Evolutionary conservation across 257 asterid genomes (phyloP), one percentile per base, ranked within the genome.

Genomic region (Leptodermis oblonga): DNA sequence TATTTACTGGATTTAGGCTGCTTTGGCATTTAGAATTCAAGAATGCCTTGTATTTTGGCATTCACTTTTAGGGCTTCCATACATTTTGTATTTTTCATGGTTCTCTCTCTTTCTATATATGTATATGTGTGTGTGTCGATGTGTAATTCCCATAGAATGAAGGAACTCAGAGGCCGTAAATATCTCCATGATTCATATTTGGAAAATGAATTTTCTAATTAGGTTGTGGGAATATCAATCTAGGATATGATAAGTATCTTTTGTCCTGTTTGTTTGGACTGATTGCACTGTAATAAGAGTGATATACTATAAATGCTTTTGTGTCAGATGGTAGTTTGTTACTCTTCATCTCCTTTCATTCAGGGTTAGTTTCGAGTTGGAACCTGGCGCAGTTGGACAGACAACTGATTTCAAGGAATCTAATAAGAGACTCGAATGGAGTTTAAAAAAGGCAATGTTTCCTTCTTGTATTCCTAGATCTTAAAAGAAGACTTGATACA

Each of bases 341-440:
- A 61, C 45, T 23, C 18, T 33, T 67, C 4, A 52, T 17, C 26
- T 5, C 28, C 62, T 46, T 55, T 23, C 62, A 77, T 80, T 66
- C 90, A 91, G 97, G 77, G 97, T 85, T 49, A 91, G 86, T 80
- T 94, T 94, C 72, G 99, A 89, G 76, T 61, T 94, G 95, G 99
- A 94, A 76, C 87, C 89, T 65, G 95, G 97, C 74, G 82, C 87
- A 74, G 90, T 70, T 84, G 97, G 99, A 54, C 99, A 91, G 73
- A 79, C 78, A 30, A 94, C 99, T 68, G 98, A 91, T 83, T 94
- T 94, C 79, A 94, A 89, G 76, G 99, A 94, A 82, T 86, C 96
- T 13, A 88, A 84, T 68, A 84, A 42, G 87, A 94, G 75, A 75
- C 92, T 94, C 14, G 97, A 94, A 78, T 94, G 99, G 99, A 86